Evolutionary conservation across 371 early-diverging fungal species (phyloP).

Genomic region (Mucor circinelloides): DNA sequence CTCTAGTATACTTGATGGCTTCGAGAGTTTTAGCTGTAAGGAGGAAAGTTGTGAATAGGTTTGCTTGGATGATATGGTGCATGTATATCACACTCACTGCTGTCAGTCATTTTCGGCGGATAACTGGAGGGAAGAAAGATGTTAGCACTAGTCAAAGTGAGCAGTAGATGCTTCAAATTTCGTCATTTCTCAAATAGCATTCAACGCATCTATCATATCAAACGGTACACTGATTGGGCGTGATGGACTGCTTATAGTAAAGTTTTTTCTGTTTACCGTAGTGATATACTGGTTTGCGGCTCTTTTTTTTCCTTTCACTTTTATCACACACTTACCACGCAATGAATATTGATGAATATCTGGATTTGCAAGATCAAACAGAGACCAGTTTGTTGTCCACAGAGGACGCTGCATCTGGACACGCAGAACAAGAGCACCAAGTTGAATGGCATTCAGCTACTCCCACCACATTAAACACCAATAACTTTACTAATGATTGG

Average conservation of each 20-base stretch:
- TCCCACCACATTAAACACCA: not conserved
- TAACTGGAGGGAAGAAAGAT: not conserved
- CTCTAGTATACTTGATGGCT: slow-evolving; percentile 78
- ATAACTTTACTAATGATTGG: slow-evolving; percentile 4
- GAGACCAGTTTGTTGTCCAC: slow-evolving; percentile 21
- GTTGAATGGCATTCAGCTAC: slow-evolving; percentile 28
- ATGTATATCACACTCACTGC: not conserved
- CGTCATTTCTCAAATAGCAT: not conserved
- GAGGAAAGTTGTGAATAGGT: not conserved
- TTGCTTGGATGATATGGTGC: not conserved
- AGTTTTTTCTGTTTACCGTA: not conserved
- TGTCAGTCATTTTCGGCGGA: not conserved
- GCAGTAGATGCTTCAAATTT: not conserved
- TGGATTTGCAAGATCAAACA: slow-evolving; percentile 26
- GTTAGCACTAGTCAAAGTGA: not conserved
- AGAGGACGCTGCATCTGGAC: not conserved
- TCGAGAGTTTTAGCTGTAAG: slow-evolving; percentile 56
- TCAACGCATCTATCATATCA: not conserved
- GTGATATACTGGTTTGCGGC: not conserved
- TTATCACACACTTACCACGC: not conserved
- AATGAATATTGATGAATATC: slow-evolving; percentile 36
- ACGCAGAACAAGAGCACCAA: not conserved
- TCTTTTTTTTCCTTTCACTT: slow-evolving; percentile 1
- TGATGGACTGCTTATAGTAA: not conserved
- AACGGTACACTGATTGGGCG: not conserved